Evolutionary conservation across 148 eudicot species (phyloP), one percentile per base, ranked within the genome.

Genomic region (Polygonum maritimum): DNA sequence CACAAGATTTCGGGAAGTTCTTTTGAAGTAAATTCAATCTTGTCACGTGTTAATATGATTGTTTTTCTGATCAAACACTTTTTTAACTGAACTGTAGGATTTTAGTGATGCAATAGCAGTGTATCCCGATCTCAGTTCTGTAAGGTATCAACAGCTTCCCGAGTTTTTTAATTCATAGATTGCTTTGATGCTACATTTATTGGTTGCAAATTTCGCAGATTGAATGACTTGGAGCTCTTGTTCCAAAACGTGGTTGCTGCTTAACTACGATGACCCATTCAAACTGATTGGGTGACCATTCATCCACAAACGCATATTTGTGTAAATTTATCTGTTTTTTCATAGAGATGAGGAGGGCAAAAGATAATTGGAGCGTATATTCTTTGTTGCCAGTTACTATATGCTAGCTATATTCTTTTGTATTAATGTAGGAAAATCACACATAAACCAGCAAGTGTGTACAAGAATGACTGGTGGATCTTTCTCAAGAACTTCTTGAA

Each of bases 111-210:
- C 99, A 75, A 84, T 89, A 74, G 96, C 92, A 4, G 83, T 79
- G 75, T 95, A 87, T 84, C 96, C 97, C 45, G 96, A 95, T 87
- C 84, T 95, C 85, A 83, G 90, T 80, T 81, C 83, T 71, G 87
- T 92, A 44, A 86, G 91, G 98, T 95, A 88, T 54, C 48, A 60
- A 5, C 1, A 18, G n/a, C 58, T 57, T 62, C 48, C 38, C 76
- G 45, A 36, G 71, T 4, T 9, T 67, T 35, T 36, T 7, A 0
- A 36, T 67, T 10, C 38, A 16, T 36, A 35, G 44, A 36, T 67
- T 36, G 19, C 19, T 39, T 35, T 41, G 74, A 14, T 76, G 69
- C 71, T 60, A 11, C 71, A 67, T 15, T 67, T 67, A 44, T 67
- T 67, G 41, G 71, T 36, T 35, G n/a, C 67, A 39, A 12, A 22